Percentiles rank a stretch among this genome's conserved stretches.
Conservation (phyloP, 2,329 filamentous ascomycete genomes). For the Juglanconis sp. region DNA sequence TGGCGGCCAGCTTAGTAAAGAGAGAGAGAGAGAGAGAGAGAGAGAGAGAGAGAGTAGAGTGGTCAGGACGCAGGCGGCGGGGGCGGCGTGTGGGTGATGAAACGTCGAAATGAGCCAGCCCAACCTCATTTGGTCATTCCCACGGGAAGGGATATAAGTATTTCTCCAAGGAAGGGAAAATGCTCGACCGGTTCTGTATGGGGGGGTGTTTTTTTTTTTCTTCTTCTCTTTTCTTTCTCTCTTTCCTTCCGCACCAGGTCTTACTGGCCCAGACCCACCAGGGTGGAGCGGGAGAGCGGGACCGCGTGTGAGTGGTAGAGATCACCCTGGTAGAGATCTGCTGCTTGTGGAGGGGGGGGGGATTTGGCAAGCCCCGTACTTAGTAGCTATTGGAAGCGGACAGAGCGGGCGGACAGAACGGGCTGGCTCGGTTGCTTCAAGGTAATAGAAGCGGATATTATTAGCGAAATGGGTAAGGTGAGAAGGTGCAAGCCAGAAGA, state of each 20-base stretch:
- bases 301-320: conserved; percentile 9
- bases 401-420: no score
- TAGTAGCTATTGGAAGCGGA: neutral
- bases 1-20: conserved; percentile 44
- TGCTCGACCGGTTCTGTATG: conserved; percentile 24
- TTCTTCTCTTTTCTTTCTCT: neutral
- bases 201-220: no score
- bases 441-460: conserved; percentile 14
- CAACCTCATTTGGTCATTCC: conserved; percentile 45
- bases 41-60: no score
- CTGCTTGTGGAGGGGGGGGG: conserved; percentile 12
- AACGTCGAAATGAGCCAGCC: conserved; percentile 39
- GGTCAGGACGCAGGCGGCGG: conserved; percentile 38
- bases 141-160: conserved; percentile 29
- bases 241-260: conserved; percentile 7
- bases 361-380: conserved; percentile 15
- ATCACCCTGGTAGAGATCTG: conserved; percentile 15
- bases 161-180: conserved; percentile 26
- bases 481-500: conserved; percentile 25
- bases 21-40: no score
- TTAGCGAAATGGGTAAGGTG: conserved; percentile 19
- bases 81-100: conserved; percentile 31
- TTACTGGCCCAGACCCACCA: conserved; percentile 17
- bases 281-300: conserved; percentile 17
- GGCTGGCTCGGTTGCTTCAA: conserved; percentile 5